Evolutionary conservation across 768 basidiomycete genomes (phyloP).

Genomic region (Scleroderma bovista): DNA sequence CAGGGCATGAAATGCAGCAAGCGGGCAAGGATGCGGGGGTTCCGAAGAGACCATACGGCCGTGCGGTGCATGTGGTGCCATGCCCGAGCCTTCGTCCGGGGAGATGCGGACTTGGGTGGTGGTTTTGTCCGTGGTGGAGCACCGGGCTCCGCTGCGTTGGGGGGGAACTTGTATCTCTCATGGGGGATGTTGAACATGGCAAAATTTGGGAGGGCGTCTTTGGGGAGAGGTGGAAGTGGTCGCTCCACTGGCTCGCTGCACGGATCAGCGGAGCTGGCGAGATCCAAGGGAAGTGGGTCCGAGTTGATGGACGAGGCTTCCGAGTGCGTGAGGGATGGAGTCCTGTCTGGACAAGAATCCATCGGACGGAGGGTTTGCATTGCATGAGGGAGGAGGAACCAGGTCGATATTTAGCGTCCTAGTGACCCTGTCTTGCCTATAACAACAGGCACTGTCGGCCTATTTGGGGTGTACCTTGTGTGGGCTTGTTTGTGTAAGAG

Average conservation of each 20-base stretch:
- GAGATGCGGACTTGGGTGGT: background rate
- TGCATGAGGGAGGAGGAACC: background rate
- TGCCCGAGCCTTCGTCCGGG: slow-evolving; percentile 13
- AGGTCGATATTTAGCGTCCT: background rate
- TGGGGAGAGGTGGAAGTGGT: slow-evolving; percentile 17
- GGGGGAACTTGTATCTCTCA: background rate
- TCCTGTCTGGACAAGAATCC: slow-evolving; percentile 19
- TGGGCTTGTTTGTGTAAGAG: background rate
- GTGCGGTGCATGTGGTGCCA: slow-evolving; percentile 26
- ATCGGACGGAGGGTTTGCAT: slow-evolving; percentile 17
- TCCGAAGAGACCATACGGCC: slow-evolving; percentile 22
- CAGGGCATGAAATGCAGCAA: slow-evolving; percentile 31
- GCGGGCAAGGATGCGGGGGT: slow-evolving; percentile 30
- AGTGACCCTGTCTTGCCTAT: too few species aligned
- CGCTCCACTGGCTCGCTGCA: slow-evolving; percentile 4
- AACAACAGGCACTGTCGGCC: background rate
- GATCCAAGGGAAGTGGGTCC: slow-evolving; percentile 11
- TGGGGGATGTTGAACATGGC: background rate
- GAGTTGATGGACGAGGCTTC: slow-evolving; percentile 19
- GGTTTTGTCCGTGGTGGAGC: background rate
- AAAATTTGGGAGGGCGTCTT: background rate
- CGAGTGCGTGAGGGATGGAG: slow-evolving; percentile 25
- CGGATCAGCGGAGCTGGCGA: background rate
- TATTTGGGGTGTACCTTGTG: background rate
- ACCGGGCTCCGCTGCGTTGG: background rate